phyloP scores from a whole-genome alignment of 805 yeast species.

The Candida peoriensis region DNA sequence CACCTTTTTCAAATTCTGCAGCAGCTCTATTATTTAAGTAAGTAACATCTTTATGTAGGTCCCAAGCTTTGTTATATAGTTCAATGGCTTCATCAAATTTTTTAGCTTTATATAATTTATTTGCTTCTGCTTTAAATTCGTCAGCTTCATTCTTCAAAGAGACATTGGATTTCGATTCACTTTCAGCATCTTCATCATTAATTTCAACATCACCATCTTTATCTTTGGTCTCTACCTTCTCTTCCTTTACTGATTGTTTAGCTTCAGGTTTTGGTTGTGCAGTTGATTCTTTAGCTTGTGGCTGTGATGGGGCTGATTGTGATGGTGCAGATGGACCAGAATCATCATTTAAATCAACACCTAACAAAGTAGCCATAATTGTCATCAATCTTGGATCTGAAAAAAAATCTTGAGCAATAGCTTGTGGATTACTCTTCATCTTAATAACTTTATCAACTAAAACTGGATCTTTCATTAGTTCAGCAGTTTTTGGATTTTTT shows the following conservation, averaged over 20 bases:
- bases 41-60: slow-evolving; percentile 74
- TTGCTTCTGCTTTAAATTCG: slow-evolving; percentile 77
- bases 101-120: slow-evolving; percentile 76
- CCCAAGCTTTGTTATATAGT: slow-evolving; percentile 83
- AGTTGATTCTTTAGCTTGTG: slow-evolving; percentile 18
- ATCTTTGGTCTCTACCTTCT: slow-evolving; percentile 29
- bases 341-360: slow-evolving; percentile 57
- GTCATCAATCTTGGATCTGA: slow-evolving; percentile 86
- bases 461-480: slow-evolving; percentile 80
- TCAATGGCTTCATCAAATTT: slow-evolving; percentile 92
- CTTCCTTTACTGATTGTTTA: slow-evolving; percentile 21
- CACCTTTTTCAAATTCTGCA: slow-evolving; percentile 95
- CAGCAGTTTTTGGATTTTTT: slow-evolving; percentile 82
- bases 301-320: slow-evolving; percentile 22
- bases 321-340: slow-evolving; percentile 17
- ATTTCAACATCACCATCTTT: slow-evolving; percentile 29
- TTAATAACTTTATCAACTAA: slow-evolving; percentile 64
- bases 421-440: slow-evolving; percentile 68
- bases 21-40: slow-evolving; percentile 96
- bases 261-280: slow-evolving; percentile 23
- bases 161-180: slow-evolving; percentile 9
- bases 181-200: slow-evolving; percentile 23
- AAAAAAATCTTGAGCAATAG: slow-evolving; percentile 63
- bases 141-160: slow-evolving; percentile 49
- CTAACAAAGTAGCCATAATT: slow-evolving; percentile 79